Evolutionary conservation across 352 stramenopile genomes (phyloP).

Genomic region (Phytopythium chamaehyphon): DNA sequence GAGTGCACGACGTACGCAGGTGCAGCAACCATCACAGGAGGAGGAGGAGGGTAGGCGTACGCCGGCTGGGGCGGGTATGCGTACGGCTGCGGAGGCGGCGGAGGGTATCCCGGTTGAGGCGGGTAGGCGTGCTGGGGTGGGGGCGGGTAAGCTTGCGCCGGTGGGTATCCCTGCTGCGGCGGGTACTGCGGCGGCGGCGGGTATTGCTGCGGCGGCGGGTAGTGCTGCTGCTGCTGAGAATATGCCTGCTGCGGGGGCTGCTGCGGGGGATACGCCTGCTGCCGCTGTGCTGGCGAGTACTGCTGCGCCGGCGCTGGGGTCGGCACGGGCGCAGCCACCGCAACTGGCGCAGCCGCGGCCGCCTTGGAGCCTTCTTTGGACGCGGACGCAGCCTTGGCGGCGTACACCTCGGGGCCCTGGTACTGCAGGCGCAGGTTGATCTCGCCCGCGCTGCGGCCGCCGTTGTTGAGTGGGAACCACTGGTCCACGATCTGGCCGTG

Average conservation of each 20-base stretch:
- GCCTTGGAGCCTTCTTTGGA: conserved; percentile 17
- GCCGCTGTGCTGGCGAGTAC: conserved; percentile 5
- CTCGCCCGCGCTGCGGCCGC: conserved; percentile 50
- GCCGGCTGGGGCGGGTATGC: conserved; percentile 26
- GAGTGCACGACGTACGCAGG: conserved; percentile 24
- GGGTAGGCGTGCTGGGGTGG: conserved; percentile 10
- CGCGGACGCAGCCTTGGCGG: conserved; percentile 7
- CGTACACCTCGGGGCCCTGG: conserved; percentile 25
- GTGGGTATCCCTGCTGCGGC: conserved; percentile 10
- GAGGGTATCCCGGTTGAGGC: conserved; percentile 11
- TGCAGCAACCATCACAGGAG: conserved; percentile 18
- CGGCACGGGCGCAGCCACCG: background rate
- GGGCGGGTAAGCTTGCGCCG: conserved; percentile 10
- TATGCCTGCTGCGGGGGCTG: conserved; percentile 6
- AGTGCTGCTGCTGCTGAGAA: conserved; percentile 8
- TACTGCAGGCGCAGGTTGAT: conserved; percentile 83
- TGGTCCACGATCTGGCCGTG: conserved; percentile 64
- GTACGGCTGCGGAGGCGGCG: conserved; percentile 20
- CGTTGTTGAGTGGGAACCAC: conserved; percentile 79
- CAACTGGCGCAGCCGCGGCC: background rate
- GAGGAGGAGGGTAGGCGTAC: conserved; percentile 22
- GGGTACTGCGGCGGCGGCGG: conserved; percentile 10
- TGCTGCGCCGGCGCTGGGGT: conserved; percentile 2
- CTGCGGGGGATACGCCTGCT: conserved; percentile 6
- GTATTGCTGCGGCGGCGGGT: conserved; percentile 6